These are phyloP conservation scores for Penicillium psychrosexuale DNA, from an alignment of 2,329 filamentous ascomycete species.

Conservation along the genomic window DNA sequence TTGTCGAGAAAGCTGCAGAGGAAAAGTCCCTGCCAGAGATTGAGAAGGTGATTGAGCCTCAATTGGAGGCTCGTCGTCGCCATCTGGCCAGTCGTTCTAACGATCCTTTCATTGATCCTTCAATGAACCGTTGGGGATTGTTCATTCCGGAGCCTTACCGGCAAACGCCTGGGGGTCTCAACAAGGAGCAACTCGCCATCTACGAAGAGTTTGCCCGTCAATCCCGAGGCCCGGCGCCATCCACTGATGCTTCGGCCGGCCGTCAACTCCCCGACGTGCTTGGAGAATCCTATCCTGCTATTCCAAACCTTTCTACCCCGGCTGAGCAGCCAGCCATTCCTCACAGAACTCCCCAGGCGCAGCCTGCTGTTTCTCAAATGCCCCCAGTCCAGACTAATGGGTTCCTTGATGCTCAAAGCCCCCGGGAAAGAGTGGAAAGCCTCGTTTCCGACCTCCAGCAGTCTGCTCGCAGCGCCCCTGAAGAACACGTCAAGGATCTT, in stretches of 20 bases:
- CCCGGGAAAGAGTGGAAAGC: conserved; percentile 53
- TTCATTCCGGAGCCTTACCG: conserved; percentile 94
- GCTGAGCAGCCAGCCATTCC: conserved; percentile 61
- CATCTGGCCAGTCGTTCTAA: conserved; percentile 73
- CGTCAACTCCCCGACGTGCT: conserved; percentile 62
- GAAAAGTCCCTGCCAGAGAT: conserved; percentile 91
- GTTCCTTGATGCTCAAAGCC: conserved; percentile 55
- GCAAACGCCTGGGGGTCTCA: conserved; percentile 76
- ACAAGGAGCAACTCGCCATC: conserved; percentile 87
- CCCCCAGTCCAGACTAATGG: conserved; percentile 48
- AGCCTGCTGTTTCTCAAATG: conserved; percentile 39
- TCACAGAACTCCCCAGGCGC: conserved; percentile 54
- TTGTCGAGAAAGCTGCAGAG: conserved; percentile 94
- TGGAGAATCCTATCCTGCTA: conserved; percentile 57
- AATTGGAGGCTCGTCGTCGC: conserved; percentile 72
- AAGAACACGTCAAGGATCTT: conserved; percentile 58
- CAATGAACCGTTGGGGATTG: conserved; percentile 84
- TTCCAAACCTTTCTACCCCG: conserved; percentile 61
- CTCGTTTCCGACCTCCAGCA: conserved; percentile 58
- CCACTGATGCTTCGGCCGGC: conserved; percentile 57
- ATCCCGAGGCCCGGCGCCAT: conserved; percentile 60
- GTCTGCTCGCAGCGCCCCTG: conserved; percentile 54
- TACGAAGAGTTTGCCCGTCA: conserved; percentile 95
- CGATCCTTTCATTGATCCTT: conserved; percentile 78
- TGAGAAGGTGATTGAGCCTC: conserved; percentile 82